phyloP scores from a whole-genome alignment of 2,329 filamentous ascomycete species.

The Cyanodermella asteris region DNA sequence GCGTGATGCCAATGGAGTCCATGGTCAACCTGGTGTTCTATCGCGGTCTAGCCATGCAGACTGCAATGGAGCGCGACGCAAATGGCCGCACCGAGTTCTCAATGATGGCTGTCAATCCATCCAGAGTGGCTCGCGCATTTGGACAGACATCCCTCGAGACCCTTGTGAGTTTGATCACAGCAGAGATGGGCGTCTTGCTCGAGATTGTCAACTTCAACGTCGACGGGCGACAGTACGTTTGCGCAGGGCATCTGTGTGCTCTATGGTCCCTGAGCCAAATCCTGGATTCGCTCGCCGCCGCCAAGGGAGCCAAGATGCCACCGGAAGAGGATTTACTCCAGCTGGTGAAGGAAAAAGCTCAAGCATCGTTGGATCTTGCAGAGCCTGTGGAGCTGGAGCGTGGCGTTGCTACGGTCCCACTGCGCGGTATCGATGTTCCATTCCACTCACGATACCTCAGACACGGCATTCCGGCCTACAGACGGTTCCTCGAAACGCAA shows the following conservation, averaged over 20 bases:
- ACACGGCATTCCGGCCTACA: neutral
- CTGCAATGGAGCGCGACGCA: constrained; percentile 12
- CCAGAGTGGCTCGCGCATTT: constrained; percentile 7
- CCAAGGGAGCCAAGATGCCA: too few relatives aligned
- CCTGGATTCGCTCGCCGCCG: too few relatives aligned
- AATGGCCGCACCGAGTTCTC: constrained; percentile 10
- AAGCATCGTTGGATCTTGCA: neutral
- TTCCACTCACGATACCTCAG: constrained; percentile 1
- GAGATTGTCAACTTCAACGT: constrained; percentile 18
- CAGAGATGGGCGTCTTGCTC: constrained; percentile 9
- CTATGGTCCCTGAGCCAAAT: too few relatives aligned
- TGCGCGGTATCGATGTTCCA: constrained; percentile 1
- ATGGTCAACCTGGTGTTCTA: constrained; percentile 13
- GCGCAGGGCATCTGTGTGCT: constrained; percentile 14
- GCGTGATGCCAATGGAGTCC: constrained; percentile 12
- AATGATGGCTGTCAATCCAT: constrained; percentile 14
- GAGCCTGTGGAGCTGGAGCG: neutral
- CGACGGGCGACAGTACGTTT: constrained; percentile 15
- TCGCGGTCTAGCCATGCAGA: constrained; percentile 16
- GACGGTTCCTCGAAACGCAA: neutral
- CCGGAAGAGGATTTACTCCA: too few relatives aligned
- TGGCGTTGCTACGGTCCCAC: neutral
- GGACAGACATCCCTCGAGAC: neutral
- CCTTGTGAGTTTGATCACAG: too few relatives aligned
- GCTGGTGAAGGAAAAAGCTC: too few relatives aligned